Evolutionary conservation across 352 stramenopile species (phyloP).

Genomic region (Globisporangium takayamanum): DNA sequence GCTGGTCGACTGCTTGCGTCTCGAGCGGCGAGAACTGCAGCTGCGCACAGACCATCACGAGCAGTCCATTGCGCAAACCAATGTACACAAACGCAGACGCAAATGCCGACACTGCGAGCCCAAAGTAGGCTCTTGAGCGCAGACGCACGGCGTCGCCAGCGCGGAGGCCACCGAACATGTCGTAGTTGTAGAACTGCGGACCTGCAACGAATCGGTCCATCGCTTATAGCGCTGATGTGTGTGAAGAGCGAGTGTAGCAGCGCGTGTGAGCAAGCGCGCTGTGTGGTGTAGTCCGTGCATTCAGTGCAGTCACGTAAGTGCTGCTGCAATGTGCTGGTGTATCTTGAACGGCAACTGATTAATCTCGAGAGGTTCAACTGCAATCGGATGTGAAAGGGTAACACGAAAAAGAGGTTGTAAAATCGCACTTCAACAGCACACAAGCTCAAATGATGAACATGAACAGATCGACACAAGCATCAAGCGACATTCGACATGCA

Average conservation of each 20-base stretch:
- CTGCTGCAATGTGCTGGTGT: too few relatives aligned
- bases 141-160: constrained; percentile 10
- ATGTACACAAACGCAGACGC: constrained; percentile 18
- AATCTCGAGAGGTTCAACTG: too few relatives aligned
- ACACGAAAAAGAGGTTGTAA: too few relatives aligned
- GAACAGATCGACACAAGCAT: too few relatives aligned
- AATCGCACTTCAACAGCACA: too few relatives aligned
- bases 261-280: too few relatives aligned
- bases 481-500: too few relatives aligned
- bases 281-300: too few relatives aligned
- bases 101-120: constrained; percentile 14
- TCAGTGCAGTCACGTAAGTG: too few relatives aligned
- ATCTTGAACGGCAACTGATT: too few relatives aligned
- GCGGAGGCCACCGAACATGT: constrained; percentile 18
- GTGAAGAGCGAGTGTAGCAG: neutral
- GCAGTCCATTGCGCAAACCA: constrained; percentile 12
- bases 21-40: constrained; percentile 9
- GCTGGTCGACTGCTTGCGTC: constrained; percentile 22
- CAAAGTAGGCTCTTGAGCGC: constrained; percentile 12
- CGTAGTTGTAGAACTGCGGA: constrained; percentile 21
- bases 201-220: constrained; percentile 18
- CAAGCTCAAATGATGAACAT: too few relatives aligned
- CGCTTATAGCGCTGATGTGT: neutral
- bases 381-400: too few relatives aligned
- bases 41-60: constrained; percentile 10